Percentiles rank a stretch among this genome's conserved stretches.
phyloP scores from a whole-genome alignment of 805 yeast species.

The Pichia cabralensis region DNA sequence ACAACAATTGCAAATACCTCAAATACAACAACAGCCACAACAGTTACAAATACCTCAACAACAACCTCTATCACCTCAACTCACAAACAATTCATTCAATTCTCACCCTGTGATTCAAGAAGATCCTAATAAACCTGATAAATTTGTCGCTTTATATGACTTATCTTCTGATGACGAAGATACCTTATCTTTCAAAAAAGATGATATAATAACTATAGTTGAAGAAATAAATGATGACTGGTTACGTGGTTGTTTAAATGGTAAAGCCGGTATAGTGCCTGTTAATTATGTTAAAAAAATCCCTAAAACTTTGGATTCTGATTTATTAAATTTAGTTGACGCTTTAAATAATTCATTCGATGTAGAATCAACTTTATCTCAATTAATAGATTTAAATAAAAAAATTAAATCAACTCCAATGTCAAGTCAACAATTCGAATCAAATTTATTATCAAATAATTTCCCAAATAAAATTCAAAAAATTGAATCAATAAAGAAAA shows the following conservation, averaged over 20 bases:
- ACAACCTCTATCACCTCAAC: slow-evolving; percentile 5
- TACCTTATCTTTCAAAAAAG: slow-evolving; percentile 77
- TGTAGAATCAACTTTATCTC: slow-evolving; percentile 59
- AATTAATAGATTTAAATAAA: slow-evolving; percentile 31
- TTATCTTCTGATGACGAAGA: slow-evolving; percentile 70
- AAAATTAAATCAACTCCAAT: slow-evolving; percentile 28
- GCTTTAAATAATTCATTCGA: slow-evolving; percentile 46
- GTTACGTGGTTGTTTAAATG: slow-evolving; percentile 86
- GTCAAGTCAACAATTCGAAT: slow-evolving; percentile 25
- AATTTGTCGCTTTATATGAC: slow-evolving; percentile 79
- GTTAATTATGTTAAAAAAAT: slow-evolving; percentile 81
- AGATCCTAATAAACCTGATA: slow-evolving; percentile 16
- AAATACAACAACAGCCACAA: background rate
- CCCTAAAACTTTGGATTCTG: slow-evolving; percentile 53
- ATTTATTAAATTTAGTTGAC: slow-evolving; percentile 38
- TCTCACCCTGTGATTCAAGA: slow-evolving; percentile 1
- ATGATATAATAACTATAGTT: slow-evolving; percentile 79
- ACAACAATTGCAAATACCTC: slow-evolving; percentile 8
- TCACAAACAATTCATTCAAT: background rate
- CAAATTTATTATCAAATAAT: slow-evolving; percentile 42
- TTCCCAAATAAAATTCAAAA: slow-evolving; percentile 66
- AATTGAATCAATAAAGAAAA: slow-evolving; percentile 62
- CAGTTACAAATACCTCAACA: background rate
- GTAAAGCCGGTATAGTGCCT: slow-evolving; percentile 83
- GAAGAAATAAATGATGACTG: slow-evolving; percentile 88